Evolutionary conservation across 2,329 filamentous ascomycete genomes (phyloP).

Genomic region (Tolypocladium sp.): DNA sequence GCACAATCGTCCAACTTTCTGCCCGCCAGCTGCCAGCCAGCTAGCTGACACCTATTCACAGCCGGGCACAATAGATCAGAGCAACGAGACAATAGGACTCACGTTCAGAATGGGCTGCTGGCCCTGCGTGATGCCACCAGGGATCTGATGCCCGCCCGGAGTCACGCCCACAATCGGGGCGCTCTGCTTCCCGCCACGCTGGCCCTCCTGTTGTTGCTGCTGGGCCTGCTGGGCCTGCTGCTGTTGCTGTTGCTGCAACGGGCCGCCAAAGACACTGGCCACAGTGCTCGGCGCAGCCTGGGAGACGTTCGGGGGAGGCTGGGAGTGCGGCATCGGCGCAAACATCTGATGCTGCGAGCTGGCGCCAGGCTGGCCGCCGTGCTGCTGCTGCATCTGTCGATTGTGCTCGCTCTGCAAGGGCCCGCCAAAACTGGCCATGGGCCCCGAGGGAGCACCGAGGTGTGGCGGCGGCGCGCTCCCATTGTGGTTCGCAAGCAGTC

Average conservation of each 20-base stretch:
- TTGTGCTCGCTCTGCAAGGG: constrained; percentile 43
- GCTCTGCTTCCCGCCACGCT: constrained; percentile 36
- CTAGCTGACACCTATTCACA: not conserved
- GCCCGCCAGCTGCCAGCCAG: constrained; percentile 1
- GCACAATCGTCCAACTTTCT: not conserved
- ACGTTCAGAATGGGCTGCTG: constrained; percentile 42
- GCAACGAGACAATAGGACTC: constrained; percentile 19
- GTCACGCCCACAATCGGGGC: constrained; percentile 40
- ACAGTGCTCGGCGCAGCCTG: constrained; percentile 51
- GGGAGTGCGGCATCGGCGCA: constrained; percentile 40
- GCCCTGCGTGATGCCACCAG: constrained; percentile 29
- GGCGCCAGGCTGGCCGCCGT: constrained; percentile 38
- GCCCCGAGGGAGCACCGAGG: constrained; percentile 41
- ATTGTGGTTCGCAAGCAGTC: constrained; percentile 68
- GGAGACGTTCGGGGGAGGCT: constrained; percentile 40
- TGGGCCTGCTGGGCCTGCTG: constrained; percentile 42
- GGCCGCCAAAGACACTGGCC: constrained; percentile 59
- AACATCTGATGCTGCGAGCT: constrained; percentile 48
- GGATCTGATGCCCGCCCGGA: constrained; percentile 26
- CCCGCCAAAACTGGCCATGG: constrained; percentile 43
- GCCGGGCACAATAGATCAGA: not conserved
- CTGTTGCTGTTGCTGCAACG: constrained; percentile 40
- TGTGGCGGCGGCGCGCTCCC: constrained; percentile 45
- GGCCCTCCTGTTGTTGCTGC: constrained; percentile 49
- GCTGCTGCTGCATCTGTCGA: constrained; percentile 45